Percentiles rank a stretch among this genome's conserved stretches.
Evolutionary conservation across 345 rosid species (phyloP).

Genomic region (Brassica cretica): DNA sequence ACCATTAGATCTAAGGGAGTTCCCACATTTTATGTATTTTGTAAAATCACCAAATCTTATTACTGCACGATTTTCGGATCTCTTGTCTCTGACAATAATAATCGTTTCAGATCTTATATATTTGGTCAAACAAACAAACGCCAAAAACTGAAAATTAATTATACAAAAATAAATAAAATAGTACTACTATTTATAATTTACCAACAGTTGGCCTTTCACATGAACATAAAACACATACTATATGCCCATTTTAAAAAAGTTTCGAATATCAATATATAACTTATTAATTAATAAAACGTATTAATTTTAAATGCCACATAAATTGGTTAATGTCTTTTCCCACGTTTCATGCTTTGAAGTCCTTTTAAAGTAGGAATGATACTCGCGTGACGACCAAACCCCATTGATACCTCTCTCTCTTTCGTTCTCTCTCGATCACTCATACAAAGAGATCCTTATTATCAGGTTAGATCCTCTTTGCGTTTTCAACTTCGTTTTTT

Average conservation of each 20-base stretch:
- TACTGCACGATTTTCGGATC: background rate
- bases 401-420: conserved; percentile 10
- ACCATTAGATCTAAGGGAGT: too few species aligned
- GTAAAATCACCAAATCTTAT: background rate
- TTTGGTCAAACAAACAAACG: background rate
- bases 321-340: background rate
- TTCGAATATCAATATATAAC: background rate
- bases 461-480: conserved; percentile 30
- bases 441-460: conserved; percentile 26
- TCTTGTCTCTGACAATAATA: background rate
- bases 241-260: background rate
- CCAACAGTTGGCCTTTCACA: background rate
- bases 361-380: conserved; percentile 30
- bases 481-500: background rate
- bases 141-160: too few species aligned
- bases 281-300: too few species aligned
- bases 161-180: too few species aligned
- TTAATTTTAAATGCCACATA: background rate
- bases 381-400: conserved; percentile 38
- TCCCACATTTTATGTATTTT: too few species aligned
- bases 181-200: too few species aligned
- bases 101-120: background rate
- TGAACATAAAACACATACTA: background rate
- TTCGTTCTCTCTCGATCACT: conserved; percentile 18
- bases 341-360: conserved; percentile 22